Percentiles rank a stretch among this genome's conserved stretches.
These are phyloP conservation scores for Ophiorrhiza pumila DNA, from an alignment of 257 asterid species.

Conservation along the genomic window DNA sequence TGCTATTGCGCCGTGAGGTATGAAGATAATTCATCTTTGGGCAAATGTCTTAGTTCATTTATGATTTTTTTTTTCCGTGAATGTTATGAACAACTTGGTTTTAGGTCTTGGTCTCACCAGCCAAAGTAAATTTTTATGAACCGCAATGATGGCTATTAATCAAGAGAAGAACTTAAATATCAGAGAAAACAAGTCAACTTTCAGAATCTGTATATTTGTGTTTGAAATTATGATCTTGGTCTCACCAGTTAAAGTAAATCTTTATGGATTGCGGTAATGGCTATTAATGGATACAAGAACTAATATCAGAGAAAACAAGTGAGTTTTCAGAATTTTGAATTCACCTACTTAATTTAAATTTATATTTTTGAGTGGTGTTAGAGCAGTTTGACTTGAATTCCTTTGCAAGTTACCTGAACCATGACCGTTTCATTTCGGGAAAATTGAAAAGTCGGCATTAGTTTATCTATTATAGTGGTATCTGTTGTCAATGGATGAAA, in stretches of 20 bases:
- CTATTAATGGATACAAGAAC: neutral
- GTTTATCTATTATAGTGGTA: neutral
- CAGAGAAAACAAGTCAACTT: neutral
- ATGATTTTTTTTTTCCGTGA: neutral
- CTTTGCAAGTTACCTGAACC: neutral
- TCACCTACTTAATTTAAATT: neutral
- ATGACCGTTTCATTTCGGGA: neutral
- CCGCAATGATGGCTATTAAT: neutral
- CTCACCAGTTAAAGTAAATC: neutral
- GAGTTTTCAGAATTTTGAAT: neutral
- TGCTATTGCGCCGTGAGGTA: conserved; percentile 93
- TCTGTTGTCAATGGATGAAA: neutral
- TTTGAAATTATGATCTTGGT: neutral
- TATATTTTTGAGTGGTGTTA: neutral
- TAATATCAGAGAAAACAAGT: neutral
- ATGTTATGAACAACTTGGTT: neutral
- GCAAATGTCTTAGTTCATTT: conserved; percentile 18
- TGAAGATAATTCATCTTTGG: conserved; percentile 29
- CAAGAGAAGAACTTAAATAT: neutral
- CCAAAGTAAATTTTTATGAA: neutral
- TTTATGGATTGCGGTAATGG: neutral
- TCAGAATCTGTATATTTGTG: neutral
- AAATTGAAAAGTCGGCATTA: neutral
- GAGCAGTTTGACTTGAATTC: neutral
- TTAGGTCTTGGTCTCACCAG: neutral